Evolutionary conservation across 139 green algal genomes (phyloP).

Genomic region (Volvox africanus): DNA sequence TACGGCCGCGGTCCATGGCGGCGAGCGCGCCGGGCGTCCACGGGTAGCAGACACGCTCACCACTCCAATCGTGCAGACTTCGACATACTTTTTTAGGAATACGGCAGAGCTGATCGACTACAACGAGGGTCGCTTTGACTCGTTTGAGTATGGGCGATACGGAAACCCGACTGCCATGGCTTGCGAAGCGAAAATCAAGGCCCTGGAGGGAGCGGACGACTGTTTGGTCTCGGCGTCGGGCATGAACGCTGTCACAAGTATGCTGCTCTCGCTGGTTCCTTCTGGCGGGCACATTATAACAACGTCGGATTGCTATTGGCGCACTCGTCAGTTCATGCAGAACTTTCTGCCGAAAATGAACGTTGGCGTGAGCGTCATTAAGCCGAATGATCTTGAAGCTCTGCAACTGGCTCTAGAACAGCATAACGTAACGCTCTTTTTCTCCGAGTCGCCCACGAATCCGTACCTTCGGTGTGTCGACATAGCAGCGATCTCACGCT

Average conservation of each 20-base stretch:
- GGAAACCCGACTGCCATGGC: conserved; percentile 96
- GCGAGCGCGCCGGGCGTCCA: conserved; percentile 88
- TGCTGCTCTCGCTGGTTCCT: conserved; percentile 98
- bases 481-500: conserved; percentile 82
- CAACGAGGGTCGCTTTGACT: conserved; percentile 93
- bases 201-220: conserved; percentile 97
- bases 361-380: conserved; percentile 91
- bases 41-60: conserved; percentile 93
- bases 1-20: conserved; percentile 56
- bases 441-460: conserved; percentile 99
- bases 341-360: conserved; percentile 97
- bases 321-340: conserved; percentile 97
- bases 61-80: conserved; percentile 97
- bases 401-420: conserved; percentile 81
- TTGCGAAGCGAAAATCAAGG: conserved; percentile 95
- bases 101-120: conserved; percentile 96
- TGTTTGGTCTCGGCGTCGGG: conserved; percentile 92
- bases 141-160: conserved; percentile 96
- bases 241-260: conserved; percentile 98
- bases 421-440: conserved; percentile 90
- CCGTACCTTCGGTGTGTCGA: conserved; percentile 99
- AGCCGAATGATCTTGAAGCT: conserved; percentile 91
- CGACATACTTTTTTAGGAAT: conserved; percentile 90
- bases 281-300: conserved; percentile 97
- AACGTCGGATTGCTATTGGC: conserved; percentile 99